Evolutionary conservation across 352 stramenopile genomes (phyloP).

Genomic region (Phytophthora syringae): DNA sequence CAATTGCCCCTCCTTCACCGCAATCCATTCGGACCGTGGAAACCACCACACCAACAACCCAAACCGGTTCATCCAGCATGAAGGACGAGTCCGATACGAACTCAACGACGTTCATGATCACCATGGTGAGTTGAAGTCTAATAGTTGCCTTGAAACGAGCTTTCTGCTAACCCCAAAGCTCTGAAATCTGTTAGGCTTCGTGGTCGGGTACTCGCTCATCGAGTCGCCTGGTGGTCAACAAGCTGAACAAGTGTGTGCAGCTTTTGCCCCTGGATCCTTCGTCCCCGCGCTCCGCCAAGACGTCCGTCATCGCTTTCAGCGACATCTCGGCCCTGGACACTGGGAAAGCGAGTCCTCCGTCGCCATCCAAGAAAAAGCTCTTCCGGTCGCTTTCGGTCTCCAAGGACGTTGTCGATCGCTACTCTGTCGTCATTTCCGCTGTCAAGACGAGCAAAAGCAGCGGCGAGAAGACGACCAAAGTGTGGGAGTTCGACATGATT

Average conservation of each 20-base stretch:
- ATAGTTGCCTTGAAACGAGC: background rate
- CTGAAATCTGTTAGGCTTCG: conserved; percentile 27
- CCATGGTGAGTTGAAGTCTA: conserved; percentile 42
- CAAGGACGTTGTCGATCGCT: conserved; percentile 27
- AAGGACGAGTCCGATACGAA: background rate
- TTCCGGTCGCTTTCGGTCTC: conserved; percentile 43
- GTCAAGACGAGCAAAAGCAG: background rate
- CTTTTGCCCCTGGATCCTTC: conserved; percentile 39
- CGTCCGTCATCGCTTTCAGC: conserved; percentile 25
- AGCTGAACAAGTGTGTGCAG: conserved; percentile 20
- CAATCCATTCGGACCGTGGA: conserved; percentile 37
- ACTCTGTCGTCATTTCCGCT: conserved; percentile 29
- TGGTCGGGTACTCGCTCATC: conserved; percentile 54
- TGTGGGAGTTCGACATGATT: conserved; percentile 51
- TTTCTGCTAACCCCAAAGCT: background rate
- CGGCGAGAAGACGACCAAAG: background rate
- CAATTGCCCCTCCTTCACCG: background rate
- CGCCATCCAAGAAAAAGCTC: conserved; percentile 22
- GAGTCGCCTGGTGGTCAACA: conserved; percentile 46
- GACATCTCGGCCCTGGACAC: conserved; percentile 50
- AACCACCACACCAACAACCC: conserved; percentile 6
- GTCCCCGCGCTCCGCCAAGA: conserved; percentile 40
- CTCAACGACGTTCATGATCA: conserved; percentile 51
- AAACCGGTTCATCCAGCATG: background rate
- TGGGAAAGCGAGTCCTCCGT: conserved; percentile 4